Conservation (phyloP, 2,329 filamentous ascomycete genomes). For the Fusarium sarcochroum region DNA sequence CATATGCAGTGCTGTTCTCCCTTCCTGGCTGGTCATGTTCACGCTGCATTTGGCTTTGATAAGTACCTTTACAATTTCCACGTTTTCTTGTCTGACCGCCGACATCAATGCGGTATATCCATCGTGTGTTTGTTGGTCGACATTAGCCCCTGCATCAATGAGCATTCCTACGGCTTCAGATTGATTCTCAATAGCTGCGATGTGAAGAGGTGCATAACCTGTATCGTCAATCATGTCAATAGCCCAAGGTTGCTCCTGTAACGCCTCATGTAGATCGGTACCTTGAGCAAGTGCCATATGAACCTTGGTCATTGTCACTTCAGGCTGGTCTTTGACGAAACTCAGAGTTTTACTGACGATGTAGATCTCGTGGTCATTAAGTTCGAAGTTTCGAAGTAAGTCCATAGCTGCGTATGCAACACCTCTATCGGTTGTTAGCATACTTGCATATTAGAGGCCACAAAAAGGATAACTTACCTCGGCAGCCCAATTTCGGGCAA, state of each 20-base stretch:
- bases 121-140: background rate
- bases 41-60: constrained; percentile 9
- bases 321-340: background rate
- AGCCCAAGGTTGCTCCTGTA: constrained; percentile 24
- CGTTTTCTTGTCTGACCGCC: rapidly evolving
- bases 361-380: background rate
- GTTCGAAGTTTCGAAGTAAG: rapidly evolving
- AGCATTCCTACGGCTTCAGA: background rate
- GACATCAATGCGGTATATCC: background rate
- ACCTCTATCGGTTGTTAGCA: background rate
- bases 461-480: background rate
- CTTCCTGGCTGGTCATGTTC: rapidly evolving
- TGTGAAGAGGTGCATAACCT: background rate
- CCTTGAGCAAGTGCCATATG: background rate
- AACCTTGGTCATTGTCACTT: background rate
- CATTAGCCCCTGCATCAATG: constrained; percentile 19
- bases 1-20: background rate
- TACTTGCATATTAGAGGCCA: rapidly evolving
- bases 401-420: background rate
- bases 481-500: constrained; percentile 13
- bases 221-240: constrained; percentile 1
- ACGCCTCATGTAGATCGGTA: background rate
- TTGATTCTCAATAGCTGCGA: rapidly evolving
- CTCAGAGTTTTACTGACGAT: background rate
- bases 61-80: background rate